Conservation (phyloP, 805 yeast species). For the Candida verbasci region DNA sequence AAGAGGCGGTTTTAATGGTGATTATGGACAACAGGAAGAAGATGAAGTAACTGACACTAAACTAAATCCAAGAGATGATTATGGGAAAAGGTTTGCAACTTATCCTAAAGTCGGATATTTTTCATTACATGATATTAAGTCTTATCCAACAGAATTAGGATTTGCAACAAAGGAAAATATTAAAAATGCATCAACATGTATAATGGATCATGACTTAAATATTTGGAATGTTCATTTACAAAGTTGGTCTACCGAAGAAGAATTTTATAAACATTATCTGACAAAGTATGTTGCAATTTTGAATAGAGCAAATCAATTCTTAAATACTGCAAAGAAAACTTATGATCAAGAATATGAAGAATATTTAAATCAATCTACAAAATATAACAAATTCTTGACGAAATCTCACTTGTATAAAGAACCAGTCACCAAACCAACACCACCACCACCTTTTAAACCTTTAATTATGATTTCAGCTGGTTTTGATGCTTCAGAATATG, state of each 20-base stretch:
- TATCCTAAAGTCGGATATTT: constrained; percentile 74
- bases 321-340: constrained; percentile 44
- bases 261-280: constrained; percentile 59
- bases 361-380: constrained; percentile 20
- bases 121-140: constrained; percentile 79
- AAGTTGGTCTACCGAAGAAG: constrained; percentile 58
- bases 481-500: constrained; percentile 82
- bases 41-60: constrained; percentile 32
- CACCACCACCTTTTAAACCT: constrained; percentile 39
- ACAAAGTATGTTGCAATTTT: constrained; percentile 58
- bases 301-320: constrained; percentile 62
- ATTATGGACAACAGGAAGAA: constrained; percentile 44
- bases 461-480: constrained; percentile 79
- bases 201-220: constrained; percentile 70
- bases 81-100: constrained; percentile 39
- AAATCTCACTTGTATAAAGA: constrained; percentile 28
- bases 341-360: constrained; percentile 33
- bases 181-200: constrained; percentile 73
- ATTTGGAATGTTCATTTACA: constrained; percentile 83
- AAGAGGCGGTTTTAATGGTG: constrained; percentile 56
- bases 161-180: constrained; percentile 69
- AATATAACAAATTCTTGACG: constrained; percentile 27
- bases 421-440: constrained; percentile 24
- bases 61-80: constrained; percentile 42
- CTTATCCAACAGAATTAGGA: constrained; percentile 80